Conservation (phyloP, 805 yeast genomes). For the Wickerhamiella azymoides region DNA sequence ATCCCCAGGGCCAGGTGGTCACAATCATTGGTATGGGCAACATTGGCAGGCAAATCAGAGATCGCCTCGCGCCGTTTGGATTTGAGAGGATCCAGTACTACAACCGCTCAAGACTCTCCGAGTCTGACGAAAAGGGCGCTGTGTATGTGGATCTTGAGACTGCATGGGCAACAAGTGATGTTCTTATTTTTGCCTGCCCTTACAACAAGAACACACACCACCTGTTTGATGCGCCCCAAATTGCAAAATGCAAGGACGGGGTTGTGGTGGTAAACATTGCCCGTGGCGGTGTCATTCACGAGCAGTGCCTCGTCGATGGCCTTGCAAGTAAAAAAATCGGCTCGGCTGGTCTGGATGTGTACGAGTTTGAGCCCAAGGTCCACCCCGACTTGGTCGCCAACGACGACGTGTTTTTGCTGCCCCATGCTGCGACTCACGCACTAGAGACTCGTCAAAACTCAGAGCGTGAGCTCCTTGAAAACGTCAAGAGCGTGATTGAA, state of each 20-base stretch:
- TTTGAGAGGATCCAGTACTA: conserved; percentile 36
- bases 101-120: conserved; percentile 33
- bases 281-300: conserved; percentile 69
- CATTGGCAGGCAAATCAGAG: conserved; percentile 42
- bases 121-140: conserved; percentile 35
- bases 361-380: conserved; percentile 48
- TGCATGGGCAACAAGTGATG: conserved; percentile 47
- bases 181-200: conserved; percentile 65
- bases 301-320: conserved; percentile 36
- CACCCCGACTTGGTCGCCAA: conserved; percentile 38
- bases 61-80: conserved; percentile 36
- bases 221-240: conserved; percentile 43
- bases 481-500: conserved; percentile 38
- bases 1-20: conserved; percentile 35
- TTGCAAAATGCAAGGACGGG: conserved; percentile 63
- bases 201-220: conserved; percentile 60
- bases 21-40: conserved; percentile 54
- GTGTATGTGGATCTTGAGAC: conserved; percentile 42
- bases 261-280: conserved; percentile 74
- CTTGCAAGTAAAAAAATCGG: conserved; percentile 41
- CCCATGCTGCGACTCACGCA: conserved; percentile 82
- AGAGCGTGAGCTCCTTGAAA: conserved; percentile 62
- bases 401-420: conserved; percentile 49
- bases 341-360: conserved; percentile 51
- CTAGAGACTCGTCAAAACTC: conserved; percentile 55